Conservation (phyloP, 768 basidiomycete species). For the Paxillus ammoniavirescens region DNA sequence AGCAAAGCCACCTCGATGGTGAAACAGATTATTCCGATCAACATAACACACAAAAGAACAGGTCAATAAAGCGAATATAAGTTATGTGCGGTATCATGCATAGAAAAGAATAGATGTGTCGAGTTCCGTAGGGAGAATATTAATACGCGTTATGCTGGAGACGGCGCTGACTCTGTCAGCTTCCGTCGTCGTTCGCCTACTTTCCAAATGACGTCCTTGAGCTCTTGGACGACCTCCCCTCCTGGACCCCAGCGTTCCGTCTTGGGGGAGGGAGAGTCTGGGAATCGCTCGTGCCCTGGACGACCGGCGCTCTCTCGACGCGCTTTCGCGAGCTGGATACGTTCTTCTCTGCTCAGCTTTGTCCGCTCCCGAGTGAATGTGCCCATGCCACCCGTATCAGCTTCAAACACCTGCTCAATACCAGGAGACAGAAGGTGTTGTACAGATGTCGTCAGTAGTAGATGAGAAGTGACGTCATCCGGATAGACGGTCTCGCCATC, state of each 20-base stretch:
- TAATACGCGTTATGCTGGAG: slow-evolving; percentile 23
- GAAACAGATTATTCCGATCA: neutral
- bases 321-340: slow-evolving; percentile 59
- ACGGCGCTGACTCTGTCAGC: slow-evolving; percentile 35
- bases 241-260: slow-evolving; percentile 66
- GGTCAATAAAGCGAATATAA: slow-evolving; percentile 11
- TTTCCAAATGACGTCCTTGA: slow-evolving; percentile 87
- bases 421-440: slow-evolving; percentile 62
- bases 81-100: slow-evolving; percentile 7
- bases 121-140: slow-evolving; percentile 5
- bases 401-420: slow-evolving; percentile 83
- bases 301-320: slow-evolving; percentile 42
- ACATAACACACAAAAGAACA: slow-evolving; percentile 2
- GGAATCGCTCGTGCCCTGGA: slow-evolving; percentile 20
- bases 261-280: slow-evolving; percentile 9
- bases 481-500: slow-evolving; percentile 26
- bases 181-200: slow-evolving; percentile 68
- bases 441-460: slow-evolving; percentile 50
- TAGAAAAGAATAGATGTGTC: neutral
- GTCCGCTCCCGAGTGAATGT: slow-evolving; percentile 56
- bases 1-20: neutral
- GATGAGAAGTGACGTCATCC: slow-evolving; percentile 59
- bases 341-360: slow-evolving; percentile 70
- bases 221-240: slow-evolving; percentile 78
- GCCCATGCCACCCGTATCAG: slow-evolving; percentile 40